Evolutionary conservation across 2,329 filamentous ascomycete genomes (phyloP).

Genomic region (Hypoxylon sp.): DNA sequence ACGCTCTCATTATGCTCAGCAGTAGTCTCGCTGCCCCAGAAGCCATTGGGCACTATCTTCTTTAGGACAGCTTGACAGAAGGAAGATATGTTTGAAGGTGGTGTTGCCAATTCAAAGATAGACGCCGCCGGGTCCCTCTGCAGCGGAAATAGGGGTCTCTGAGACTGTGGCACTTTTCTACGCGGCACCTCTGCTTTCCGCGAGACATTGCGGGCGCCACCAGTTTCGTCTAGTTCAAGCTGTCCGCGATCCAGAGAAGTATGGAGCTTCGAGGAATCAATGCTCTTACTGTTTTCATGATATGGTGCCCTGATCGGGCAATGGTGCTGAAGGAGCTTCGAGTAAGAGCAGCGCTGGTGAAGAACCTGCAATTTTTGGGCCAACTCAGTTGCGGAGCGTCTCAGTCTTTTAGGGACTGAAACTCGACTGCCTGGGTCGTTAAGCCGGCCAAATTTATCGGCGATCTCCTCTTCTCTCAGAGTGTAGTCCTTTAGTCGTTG

Average conservation of each 20-base stretch:
- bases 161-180: conserved; percentile 34
- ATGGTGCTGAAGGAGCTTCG: conserved; percentile 79
- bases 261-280: conserved; percentile 31
- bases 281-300: neutral
- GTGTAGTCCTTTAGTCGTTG: conserved; percentile 87
- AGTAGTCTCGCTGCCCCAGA: conserved; percentile 71
- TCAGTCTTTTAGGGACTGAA: conserved; percentile 70
- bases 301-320: conserved; percentile 63
- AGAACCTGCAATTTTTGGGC: conserved; percentile 73
- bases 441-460: conserved; percentile 46
- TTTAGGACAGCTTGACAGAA: conserved; percentile 82
- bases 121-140: conserved; percentile 54
- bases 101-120: conserved; percentile 73
- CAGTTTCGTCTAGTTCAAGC: conserved; percentile 10
- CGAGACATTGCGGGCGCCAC: conserved; percentile 9
- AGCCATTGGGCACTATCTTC: conserved; percentile 74
- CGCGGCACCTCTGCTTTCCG: conserved; percentile 24
- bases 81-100: conserved; percentile 74
- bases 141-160: conserved; percentile 21
- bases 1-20: conserved; percentile 66
- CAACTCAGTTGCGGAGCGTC: conserved; percentile 66
- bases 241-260: conserved; percentile 18
- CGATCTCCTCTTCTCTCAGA: conserved; percentile 82
- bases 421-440: conserved; percentile 38
- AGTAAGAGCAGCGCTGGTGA: conserved; percentile 80